phyloP scores from a whole-genome alignment of 768 basidiomycete species.

The Boletales sp. region DNA sequence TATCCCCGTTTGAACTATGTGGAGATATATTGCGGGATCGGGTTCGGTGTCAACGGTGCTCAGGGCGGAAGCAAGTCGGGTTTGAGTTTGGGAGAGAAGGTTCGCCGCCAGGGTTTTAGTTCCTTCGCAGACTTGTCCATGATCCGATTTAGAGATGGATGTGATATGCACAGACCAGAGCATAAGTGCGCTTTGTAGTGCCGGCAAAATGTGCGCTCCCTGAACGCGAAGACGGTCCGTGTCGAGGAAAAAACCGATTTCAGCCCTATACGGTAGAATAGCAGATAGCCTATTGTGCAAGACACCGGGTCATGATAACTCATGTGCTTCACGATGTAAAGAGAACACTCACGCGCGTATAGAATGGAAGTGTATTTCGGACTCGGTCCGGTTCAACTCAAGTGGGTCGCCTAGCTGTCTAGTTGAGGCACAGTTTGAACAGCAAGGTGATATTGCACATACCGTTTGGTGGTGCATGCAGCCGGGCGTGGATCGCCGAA shows the following conservation, averaged over 20 bases:
- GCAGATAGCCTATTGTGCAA: slow-evolving; percentile 15
- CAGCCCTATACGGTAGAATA: slow-evolving; percentile 54
- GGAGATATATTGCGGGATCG: slow-evolving; percentile 40
- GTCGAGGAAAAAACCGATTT: slow-evolving; percentile 69
- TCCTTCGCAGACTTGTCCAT: slow-evolving; percentile 25
- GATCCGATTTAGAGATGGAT: slow-evolving; percentile 28
- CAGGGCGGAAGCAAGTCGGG: slow-evolving; percentile 42
- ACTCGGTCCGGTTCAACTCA: not conserved
- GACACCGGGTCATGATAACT: not conserved
- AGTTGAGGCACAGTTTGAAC: not conserved
- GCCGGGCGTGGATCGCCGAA: not conserved
- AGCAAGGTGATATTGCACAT: not conserved
- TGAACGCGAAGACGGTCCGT: slow-evolving; percentile 42
- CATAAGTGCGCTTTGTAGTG: slow-evolving; percentile 46
- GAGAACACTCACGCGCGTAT: slow-evolving; percentile 10
- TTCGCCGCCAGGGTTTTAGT: slow-evolving; percentile 7
- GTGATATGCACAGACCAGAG: slow-evolving; percentile 55
- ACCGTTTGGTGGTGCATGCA: not conserved
- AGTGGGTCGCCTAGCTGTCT: not conserved
- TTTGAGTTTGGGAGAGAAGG: slow-evolving; percentile 47
- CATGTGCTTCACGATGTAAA: not conserved
- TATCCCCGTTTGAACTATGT: slow-evolving; percentile 59
- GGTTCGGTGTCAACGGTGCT: slow-evolving; percentile 33
- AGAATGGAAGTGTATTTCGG: not conserved
- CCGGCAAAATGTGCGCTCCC: slow-evolving; percentile 41